Base-by-base conservation (phyloP, 1,284 basidiomycete genomes). In the Austropuccinia psidii region DNA sequence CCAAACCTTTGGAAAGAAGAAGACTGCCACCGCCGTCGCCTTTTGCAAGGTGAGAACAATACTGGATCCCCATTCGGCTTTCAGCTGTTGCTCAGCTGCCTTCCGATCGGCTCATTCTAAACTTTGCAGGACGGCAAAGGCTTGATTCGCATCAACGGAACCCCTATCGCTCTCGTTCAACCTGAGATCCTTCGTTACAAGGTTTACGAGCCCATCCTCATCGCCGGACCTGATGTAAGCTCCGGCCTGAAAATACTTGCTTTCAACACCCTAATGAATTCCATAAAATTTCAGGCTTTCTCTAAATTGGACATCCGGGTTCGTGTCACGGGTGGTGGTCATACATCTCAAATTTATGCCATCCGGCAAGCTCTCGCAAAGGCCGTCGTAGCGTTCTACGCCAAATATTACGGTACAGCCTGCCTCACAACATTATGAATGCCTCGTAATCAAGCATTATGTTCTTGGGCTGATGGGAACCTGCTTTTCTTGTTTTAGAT, bases 301-400 rank as follows among this genome's bases (percentile, higher is more conserved):
- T 83, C 85, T 75, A 84, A 85, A 77, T 85, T 98, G 80, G 95
- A 99, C 85, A 94, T 99, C 84, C 92, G 95, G 79, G 91, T 98
- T 75, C 91, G 94, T 74, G 96, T 97, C 78, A 95, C 94, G 84
- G 96, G 96, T 84, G 96, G 96, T 88, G 96, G 96, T 84, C 95
- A 98, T 86, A 94, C 93, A 77, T 97, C 95, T 76, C 96, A 98
- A 84, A 87, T 98, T 77, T 99, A 98, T 84, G 96, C 96, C 77
- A 93, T 98, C 83, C 93, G 96, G 79, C 96, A 99, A 85, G 96
- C 96, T 62, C 96, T 99, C 80, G 90, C 93, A 79, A 98, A 97
- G 86, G 94, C 95, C 76, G 84, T 98, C 77, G 91, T 99, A 80
- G 96, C 95, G 70, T 98, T 80, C 79, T 80, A 80, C 75, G 77